Conservation (phyloP, 2,329 filamentous ascomycete genomes). For the Arthrobotrys musiformis region DNA sequence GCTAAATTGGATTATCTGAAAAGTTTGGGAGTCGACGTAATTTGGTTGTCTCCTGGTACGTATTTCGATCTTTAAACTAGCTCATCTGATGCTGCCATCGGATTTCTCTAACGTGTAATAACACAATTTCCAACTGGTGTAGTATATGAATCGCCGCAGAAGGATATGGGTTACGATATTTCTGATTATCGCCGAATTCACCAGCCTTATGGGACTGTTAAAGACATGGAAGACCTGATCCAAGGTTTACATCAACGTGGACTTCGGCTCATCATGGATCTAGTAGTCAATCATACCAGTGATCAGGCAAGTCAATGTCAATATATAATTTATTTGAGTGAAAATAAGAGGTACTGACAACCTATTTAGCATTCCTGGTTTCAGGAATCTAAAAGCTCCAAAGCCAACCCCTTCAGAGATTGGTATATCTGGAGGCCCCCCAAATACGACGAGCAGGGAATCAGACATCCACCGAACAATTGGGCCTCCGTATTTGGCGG, state of each 20-base stretch:
- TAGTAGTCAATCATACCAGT: constrained; percentile 82
- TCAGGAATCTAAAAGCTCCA: constrained; percentile 67
- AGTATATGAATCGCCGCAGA: constrained; percentile 71
- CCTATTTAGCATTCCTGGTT: constrained; percentile 68
- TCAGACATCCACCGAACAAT: constrained; percentile 71
- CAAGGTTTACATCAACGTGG: constrained; percentile 70
- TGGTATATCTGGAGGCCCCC: constrained; percentile 75
- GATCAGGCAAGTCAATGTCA: constrained; percentile 64
- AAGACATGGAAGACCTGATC: constrained; percentile 73
- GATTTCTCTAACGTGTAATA: no score
- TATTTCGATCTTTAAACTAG: neutral
- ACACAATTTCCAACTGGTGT: neutral
- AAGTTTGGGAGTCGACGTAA: constrained; percentile 71
- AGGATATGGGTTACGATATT: constrained; percentile 78
- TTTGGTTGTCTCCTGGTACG: constrained; percentile 68
- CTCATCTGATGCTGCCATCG: no score
- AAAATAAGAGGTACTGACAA: neutral
- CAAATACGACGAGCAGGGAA: constrained; percentile 66
- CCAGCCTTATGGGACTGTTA: constrained; percentile 73
- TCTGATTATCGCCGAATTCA: constrained; percentile 75
- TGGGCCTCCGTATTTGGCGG: constrained; percentile 65
- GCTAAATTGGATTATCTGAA: constrained; percentile 74
- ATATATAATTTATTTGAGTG: neutral
- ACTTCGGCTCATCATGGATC: constrained; percentile 78
- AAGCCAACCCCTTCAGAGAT: constrained; percentile 67